A percentile compares a stretch with the other conserved stretches of the same genome.
phyloP scores from a whole-genome alignment of 176 grass and related monocot genomes.

The Canna indica region DNA sequence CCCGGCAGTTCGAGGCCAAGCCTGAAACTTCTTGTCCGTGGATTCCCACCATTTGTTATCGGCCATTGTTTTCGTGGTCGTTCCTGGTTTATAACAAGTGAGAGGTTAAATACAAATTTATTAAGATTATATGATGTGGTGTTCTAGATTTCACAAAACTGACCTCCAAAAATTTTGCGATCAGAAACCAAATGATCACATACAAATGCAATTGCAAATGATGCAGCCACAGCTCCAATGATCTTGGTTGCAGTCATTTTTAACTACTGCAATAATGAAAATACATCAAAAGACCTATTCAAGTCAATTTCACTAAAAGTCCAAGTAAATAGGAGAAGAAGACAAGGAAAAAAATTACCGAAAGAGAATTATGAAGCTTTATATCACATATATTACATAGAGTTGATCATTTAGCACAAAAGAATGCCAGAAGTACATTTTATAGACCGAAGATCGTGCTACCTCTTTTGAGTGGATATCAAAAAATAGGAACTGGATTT shows the following conservation, averaged over 20 bases:
- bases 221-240: constrained; percentile 23
- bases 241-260: constrained; percentile 16
- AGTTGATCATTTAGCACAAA: too few relatives aligned
- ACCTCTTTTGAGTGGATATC: too few relatives aligned
- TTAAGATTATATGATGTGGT: too few relatives aligned
- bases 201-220: constrained; percentile 37
- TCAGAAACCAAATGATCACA: constrained; percentile 38
- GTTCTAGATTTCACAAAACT: background rate
- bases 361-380: too few relatives aligned
- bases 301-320: too few relatives aligned
- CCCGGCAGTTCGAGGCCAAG: constrained; percentile 66
- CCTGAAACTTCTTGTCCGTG: constrained; percentile 73
- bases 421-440: too few relatives aligned
- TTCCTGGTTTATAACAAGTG: constrained; percentile 43
- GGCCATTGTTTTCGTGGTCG: constrained; percentile 41
- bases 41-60: constrained; percentile 71
- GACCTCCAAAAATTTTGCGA: constrained; percentile 17
- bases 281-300: too few relatives aligned
- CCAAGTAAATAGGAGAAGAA: too few relatives aligned
- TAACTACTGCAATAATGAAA: constrained; percentile 1
- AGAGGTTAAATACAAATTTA: background rate
- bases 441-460: too few relatives aligned
- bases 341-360: too few relatives aligned
- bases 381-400: too few relatives aligned
- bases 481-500: too few relatives aligned